Evolutionary conservation across 352 stramenopile genomes (phyloP).

Genomic region (Globisporangium uncinulatum): DNA sequence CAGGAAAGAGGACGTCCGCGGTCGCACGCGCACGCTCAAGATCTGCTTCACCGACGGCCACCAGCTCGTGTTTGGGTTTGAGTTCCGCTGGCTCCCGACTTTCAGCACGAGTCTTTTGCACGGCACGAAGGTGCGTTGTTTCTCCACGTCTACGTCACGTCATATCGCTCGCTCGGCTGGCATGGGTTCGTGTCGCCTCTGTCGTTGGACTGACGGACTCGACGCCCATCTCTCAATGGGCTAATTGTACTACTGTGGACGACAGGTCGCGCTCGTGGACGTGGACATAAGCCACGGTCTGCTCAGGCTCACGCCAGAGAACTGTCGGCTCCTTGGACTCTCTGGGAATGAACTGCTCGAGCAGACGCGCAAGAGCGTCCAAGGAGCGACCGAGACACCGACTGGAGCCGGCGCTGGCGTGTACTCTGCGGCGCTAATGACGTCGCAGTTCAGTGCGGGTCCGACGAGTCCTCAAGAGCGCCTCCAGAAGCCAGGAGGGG

Average conservation of each 20-base stretch:
- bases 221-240: too few relatives aligned
- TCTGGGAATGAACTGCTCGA: conserved; percentile 21
- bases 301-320: conserved; percentile 58
- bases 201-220: too few relatives aligned
- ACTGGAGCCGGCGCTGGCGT: conserved; percentile 18
- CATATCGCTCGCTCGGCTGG: too few relatives aligned
- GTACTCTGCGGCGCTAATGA: conserved; percentile 58
- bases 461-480: background rate
- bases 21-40: conserved; percentile 69
- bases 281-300: conserved; percentile 65
- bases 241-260: too few relatives aligned
- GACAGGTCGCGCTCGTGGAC: conserved; percentile 53
- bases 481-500: conserved; percentile 1
- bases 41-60: conserved; percentile 76
- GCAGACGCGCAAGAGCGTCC: conserved; percentile 12
- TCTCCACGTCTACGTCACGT: background rate
- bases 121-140: conserved; percentile 45
- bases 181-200: too few relatives aligned
- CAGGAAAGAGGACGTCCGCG: conserved; percentile 56
- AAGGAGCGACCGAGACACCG: background rate
- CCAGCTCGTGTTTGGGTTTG: conserved; percentile 71
- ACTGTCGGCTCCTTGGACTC: conserved; percentile 53
- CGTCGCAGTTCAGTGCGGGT: conserved; percentile 25
- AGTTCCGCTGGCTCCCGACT: conserved; percentile 48
- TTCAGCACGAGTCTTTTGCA: conserved; percentile 48